Evolutionary conservation across 176 grass and related monocot species (phyloP), one percentile per base, ranked within the genome.

Genomic region (Cymbopogon citratus): DNA sequence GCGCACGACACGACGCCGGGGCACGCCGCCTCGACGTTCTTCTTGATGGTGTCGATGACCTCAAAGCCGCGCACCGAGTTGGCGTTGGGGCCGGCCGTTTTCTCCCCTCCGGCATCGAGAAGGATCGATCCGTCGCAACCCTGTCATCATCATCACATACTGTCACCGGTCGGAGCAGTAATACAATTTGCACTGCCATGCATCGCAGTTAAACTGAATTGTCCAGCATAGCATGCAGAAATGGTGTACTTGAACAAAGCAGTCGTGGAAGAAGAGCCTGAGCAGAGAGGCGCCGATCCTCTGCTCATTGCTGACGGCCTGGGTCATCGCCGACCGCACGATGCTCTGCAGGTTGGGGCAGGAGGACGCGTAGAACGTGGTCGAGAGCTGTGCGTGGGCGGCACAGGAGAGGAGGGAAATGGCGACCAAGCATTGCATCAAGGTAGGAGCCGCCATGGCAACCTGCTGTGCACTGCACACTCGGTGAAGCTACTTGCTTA

Each of bases 181-280:
- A 40, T 40, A 40, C 38, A 40, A 40, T 40, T 40, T 40, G 38
- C 38, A 9, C 38, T 3, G 38, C 7, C 14, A 51, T 19, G 6
- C 18, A 52, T 52, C 16, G 27, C 5, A 8, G 27, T 65, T 18
- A 3, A 19, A 66, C 25, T n/a, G 66, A 39, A 39, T n/a, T 66
- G 64, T 51, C 48, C 48, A 51, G 5, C 16, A 51, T 51, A 51
- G 48, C 48, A 51, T 51, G 48, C 48, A 7, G 48, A 51, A 38
- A 67, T 11, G 34, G 7, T 68, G 18, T 63, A 63, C 92, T 60
- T 89, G 83, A 0, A 94, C 92, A 19, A 94, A 94, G 84, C 87
- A 94, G 83, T 92, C 87, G 66, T 94, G 92, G 89, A 94, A 94
- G 87, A 92, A 92, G 84, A 94, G 87, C 57, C 89, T 83, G 48